Conservation (phyloP, 306 rosid genomes). For the Vigna reflexopilosa region DNA sequence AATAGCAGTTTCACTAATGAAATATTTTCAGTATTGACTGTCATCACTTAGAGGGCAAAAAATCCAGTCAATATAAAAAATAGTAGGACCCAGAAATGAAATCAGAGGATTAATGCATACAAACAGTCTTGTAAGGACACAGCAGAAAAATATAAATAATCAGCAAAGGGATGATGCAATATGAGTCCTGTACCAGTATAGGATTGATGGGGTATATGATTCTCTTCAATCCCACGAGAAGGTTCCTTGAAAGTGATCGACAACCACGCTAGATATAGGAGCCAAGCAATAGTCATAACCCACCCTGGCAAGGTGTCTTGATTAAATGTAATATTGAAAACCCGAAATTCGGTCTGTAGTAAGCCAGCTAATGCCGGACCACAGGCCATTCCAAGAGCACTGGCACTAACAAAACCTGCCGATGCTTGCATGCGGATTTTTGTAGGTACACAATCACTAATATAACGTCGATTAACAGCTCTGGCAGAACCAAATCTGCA, state of each 20-base stretch:
- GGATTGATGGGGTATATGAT: constrained; percentile 47
- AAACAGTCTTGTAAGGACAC: constrained; percentile 14
- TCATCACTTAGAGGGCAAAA: neutral
- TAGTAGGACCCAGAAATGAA: constrained; percentile 18
- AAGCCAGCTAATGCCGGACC: constrained; percentile 93
- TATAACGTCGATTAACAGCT: constrained; percentile 93
- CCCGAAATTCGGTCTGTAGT: constrained; percentile 78
- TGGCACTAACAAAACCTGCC: constrained; percentile 93
- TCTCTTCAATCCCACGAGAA: constrained; percentile 57
- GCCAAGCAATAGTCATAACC: constrained; percentile 90
- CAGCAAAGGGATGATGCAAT: constrained; percentile 19
- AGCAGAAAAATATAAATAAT: constrained; percentile 5
- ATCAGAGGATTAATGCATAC: constrained; percentile 10
- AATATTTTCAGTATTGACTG: neutral
- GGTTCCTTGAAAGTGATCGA: constrained; percentile 84
- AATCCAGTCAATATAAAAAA: neutral
- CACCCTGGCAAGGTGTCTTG: constrained; percentile 87
- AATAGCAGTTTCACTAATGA: constrained; percentile 1
- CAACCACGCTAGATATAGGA: constrained; percentile 76
- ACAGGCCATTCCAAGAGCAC: constrained; percentile 98
- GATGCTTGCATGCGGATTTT: constrained; percentile 91
- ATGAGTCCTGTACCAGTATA: constrained; percentile 59
- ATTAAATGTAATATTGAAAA: constrained; percentile 78
- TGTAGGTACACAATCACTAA: constrained; percentile 88
- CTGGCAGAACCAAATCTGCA: constrained; percentile 92